Evolutionary conservation across 768 basidiomycete genomes (phyloP).

Genomic region (Phylloporus rhodoxanthus): DNA sequence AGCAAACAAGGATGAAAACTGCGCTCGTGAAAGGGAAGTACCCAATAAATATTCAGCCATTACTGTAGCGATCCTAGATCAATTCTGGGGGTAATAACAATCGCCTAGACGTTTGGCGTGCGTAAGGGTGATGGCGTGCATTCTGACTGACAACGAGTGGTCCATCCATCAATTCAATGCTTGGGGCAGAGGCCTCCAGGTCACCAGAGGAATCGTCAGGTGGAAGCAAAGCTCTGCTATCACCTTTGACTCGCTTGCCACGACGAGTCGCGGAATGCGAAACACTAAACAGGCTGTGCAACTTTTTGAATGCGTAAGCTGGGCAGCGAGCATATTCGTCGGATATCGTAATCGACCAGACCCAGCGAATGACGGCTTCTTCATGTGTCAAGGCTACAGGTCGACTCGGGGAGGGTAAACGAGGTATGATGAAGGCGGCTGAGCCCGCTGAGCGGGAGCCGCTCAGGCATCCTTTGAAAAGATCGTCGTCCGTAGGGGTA

Average conservation of each 20-base stretch:
- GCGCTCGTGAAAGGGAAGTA: background rate
- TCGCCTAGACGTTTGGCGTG: conserved; percentile 10
- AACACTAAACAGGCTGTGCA: background rate
- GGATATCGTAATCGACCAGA: conserved; percentile 19
- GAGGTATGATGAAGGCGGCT: conserved; percentile 20
- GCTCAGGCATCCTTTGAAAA: background rate
- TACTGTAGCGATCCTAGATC: background rate
- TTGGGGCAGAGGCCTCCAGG: background rate
- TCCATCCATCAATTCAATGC: conserved; percentile 8
- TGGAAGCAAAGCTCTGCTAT: conserved; percentile 7
- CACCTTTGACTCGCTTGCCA: conserved; percentile 7
- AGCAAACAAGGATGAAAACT: background rate
- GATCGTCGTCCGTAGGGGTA: conserved; percentile 6
- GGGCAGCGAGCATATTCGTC: conserved; percentile 1
- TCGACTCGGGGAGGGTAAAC: conserved; percentile 21
- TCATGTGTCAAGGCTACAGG: conserved; percentile 15
- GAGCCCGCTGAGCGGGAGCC: conserved; percentile 7
- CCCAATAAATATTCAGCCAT: background rate
- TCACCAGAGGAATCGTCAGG: conserved; percentile 13
- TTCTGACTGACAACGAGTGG: conserved; percentile 9
- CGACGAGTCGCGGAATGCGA: background rate
- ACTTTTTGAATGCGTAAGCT: background rate
- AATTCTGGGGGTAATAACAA: conserved; percentile 17
- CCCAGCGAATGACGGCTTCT: conserved; percentile 16
- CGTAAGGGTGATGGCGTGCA: conserved; percentile 17